Evolutionary conservation across 257 asterid species (phyloP).

Genomic region (Capsicum rhomboideum): DNA sequence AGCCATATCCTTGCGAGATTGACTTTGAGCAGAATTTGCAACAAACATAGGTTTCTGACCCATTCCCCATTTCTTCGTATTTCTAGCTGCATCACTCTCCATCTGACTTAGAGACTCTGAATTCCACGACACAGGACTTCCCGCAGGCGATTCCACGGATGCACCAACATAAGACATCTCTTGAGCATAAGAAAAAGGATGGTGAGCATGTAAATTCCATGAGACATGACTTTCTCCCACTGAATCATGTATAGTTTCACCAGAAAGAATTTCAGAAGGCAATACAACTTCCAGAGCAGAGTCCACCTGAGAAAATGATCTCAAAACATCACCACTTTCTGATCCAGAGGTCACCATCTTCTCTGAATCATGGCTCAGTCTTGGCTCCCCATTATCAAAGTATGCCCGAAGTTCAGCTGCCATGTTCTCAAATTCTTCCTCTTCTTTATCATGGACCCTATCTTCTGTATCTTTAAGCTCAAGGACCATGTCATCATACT

Average conservation of each 20-base stretch:
- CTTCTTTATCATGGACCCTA: constrained; percentile 29
- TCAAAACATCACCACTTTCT: constrained; percentile 40
- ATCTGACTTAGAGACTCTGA: constrained; percentile 55
- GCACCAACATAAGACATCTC: constrained; percentile 74
- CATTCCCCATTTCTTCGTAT: constrained; percentile 87
- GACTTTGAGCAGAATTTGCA: constrained; percentile 38
- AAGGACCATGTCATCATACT: constrained; percentile 35
- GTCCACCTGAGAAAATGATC: constrained; percentile 42
- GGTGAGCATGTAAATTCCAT: constrained; percentile 32
- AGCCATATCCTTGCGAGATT: constrained; percentile 63
- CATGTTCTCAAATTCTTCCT: constrained; percentile 39
- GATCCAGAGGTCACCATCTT: constrained; percentile 45
- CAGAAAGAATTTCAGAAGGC: constrained; percentile 26
- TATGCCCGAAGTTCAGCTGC: constrained; percentile 1
- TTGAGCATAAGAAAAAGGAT: constrained; percentile 53
- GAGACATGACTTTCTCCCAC: constrained; percentile 34
- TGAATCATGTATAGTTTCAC: constrained; percentile 47
- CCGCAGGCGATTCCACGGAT: constrained; percentile 51
- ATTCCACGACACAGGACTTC: constrained; percentile 85
- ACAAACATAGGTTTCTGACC: constrained; percentile 57
- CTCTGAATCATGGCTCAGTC: constrained; percentile 19
- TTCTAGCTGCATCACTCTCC: constrained; percentile 65
- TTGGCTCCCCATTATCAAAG: constrained; percentile 14
- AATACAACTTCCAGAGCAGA: constrained; percentile 42
- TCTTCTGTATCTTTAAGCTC: constrained; percentile 38